phyloP scores from a whole-genome alignment of 2,329 filamentous ascomycete genomes.

The Penicillium nordicum region DNA sequence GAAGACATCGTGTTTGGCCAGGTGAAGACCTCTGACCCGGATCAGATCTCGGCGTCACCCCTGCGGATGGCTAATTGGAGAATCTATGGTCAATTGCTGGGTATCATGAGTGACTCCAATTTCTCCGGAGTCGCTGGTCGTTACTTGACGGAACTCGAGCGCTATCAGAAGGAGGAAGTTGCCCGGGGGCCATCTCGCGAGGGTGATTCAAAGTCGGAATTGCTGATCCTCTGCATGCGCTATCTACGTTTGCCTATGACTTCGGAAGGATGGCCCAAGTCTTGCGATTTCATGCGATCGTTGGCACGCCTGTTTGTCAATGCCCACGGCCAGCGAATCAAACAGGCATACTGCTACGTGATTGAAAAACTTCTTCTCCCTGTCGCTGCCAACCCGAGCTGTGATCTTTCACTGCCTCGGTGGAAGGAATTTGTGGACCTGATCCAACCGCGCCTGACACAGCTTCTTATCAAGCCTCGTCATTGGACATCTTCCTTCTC shows the following conservation, averaged over 20 bases:
- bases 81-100: conserved; percentile 85
- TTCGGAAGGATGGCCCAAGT: conserved; percentile 76
- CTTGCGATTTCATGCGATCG: conserved; percentile 82
- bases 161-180: conserved; percentile 70
- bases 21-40: conserved; percentile 80
- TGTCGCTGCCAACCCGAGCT: conserved; percentile 75
- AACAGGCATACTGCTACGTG: conserved; percentile 90
- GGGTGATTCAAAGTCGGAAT: conserved; percentile 73
- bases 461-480: conserved; percentile 85
- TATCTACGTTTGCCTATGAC: conserved; percentile 72
- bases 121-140: conserved; percentile 79
- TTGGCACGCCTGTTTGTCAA: conserved; percentile 78
- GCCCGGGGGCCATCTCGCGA: conserved; percentile 52
- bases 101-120: conserved; percentile 93
- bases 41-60: conserved; percentile 66
- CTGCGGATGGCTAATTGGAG: conserved; percentile 93
- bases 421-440: conserved; percentile 83
- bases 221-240: conserved; percentile 88
- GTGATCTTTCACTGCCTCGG: conserved; percentile 73
- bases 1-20: conserved; percentile 97
- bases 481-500: conserved; percentile 91
- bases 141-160: conserved; percentile 77
- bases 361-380: conserved; percentile 82
- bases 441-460: conserved; percentile 72
- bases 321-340: conserved; percentile 83